Conservation (phyloP, 2,329 filamentous ascomycete species). For the Dactylellina sp. region DNA sequence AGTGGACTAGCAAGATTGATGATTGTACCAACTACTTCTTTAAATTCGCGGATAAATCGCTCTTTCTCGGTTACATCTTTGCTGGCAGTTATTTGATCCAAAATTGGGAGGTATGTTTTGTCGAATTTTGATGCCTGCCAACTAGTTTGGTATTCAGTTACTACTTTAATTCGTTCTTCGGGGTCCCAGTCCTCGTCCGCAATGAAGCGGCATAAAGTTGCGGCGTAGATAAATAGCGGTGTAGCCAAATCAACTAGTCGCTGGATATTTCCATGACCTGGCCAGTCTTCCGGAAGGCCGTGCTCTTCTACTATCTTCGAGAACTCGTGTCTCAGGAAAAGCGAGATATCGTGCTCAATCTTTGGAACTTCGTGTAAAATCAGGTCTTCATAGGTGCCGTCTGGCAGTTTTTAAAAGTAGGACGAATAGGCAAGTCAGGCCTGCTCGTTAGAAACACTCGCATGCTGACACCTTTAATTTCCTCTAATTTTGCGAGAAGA, state of each 20-base stretch:
- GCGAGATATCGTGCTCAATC: constrained; percentile 61
- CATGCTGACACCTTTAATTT: constrained; percentile 49
- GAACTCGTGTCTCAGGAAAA: constrained; percentile 58
- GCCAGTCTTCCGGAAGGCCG: constrained; percentile 52
- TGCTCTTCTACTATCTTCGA: constrained; percentile 50
- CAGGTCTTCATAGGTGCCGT: constrained; percentile 33
- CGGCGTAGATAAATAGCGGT: constrained; percentile 61
- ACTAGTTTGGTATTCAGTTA: constrained; percentile 4
- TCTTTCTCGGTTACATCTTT: neutral
- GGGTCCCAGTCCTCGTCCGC: constrained; percentile 22
- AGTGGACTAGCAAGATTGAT: constrained; percentile 27
- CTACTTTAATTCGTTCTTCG: constrained; percentile 18
- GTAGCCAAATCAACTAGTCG: constrained; percentile 56
- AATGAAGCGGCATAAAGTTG: constrained; percentile 61
- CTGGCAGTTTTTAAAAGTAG: constrained; percentile 54
- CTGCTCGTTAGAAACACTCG: constrained; percentile 59
- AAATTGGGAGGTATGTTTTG: constrained; percentile 26
- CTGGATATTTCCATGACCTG: constrained; percentile 54
- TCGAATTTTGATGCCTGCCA: constrained; percentile 18
- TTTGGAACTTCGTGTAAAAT: constrained; percentile 44
- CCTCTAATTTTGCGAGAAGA: constrained; percentile 42
- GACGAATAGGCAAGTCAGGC: constrained; percentile 58
- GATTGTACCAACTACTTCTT: constrained; percentile 33
- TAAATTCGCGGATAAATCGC: constrained; percentile 7
- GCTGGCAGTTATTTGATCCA: constrained; percentile 7